phyloP scores from a whole-genome alignment of 306 rosid species.

The Delonix regia region DNA sequence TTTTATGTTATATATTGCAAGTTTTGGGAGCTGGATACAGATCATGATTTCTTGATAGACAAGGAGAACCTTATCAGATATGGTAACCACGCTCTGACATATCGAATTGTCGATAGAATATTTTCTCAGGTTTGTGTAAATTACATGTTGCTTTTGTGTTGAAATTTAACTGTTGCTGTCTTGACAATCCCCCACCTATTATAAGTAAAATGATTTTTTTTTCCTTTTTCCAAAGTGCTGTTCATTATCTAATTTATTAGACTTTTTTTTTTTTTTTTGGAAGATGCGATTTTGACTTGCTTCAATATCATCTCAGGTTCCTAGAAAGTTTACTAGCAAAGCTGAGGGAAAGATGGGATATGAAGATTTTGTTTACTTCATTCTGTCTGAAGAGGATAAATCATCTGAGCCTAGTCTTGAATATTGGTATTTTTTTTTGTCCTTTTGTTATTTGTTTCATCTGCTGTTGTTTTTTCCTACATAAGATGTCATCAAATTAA shows the following conservation, averaged over 20 bases:
- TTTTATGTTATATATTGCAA: conserved; percentile 99
- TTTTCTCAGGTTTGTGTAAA: conserved; percentile 92
- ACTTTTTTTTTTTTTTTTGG: not conserved
- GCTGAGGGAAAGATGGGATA: conserved; percentile 99
- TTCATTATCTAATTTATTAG: conserved; percentile 8
- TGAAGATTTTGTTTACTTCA: conserved; percentile 98
- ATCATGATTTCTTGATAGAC: conserved; percentile 97
- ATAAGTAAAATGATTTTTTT: not conserved
- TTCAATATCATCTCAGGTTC: conserved; percentile 57
- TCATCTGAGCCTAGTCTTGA: conserved; percentile 98
- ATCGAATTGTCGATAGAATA: conserved; percentile 97
- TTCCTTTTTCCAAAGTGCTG: conserved; percentile 2
- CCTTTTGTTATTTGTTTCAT: conserved; percentile 29
- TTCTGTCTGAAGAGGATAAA: conserved; percentile 95
- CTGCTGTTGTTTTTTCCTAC: conserved; percentile 18
- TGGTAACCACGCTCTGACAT: conserved; percentile 99
- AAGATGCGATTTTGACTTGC: conserved; percentile 34
- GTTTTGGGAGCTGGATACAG: conserved; percentile 99
- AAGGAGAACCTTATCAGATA: conserved; percentile 98
- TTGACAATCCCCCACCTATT: not conserved
- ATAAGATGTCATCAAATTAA: conserved; percentile 22
- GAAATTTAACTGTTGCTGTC: conserved; percentile 17
- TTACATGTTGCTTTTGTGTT: conserved; percentile 33
- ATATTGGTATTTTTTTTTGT: conserved; percentile 70
- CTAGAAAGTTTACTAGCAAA: conserved; percentile 94